A percentile compares a stretch with the other conserved stretches of the same genome.
These are phyloP conservation scores for Protomyces arabidopsidicola DNA, from an alignment of 1,139 yeast species.

Conservation along the genomic window DNA sequence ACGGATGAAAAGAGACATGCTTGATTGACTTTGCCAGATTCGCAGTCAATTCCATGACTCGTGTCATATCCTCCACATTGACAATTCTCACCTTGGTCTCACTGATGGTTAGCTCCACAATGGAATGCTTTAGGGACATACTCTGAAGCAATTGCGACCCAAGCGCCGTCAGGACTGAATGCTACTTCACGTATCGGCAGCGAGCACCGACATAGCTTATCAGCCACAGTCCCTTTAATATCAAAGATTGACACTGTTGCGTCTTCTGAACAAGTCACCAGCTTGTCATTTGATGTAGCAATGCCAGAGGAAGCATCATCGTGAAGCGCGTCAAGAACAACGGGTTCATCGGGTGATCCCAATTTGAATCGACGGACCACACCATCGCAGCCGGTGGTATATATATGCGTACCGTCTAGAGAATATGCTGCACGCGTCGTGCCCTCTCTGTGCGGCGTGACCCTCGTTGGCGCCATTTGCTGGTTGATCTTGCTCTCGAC, in stretches of 20 bases:
- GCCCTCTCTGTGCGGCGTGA: constrained; percentile 39
- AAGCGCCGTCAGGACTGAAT: constrained; percentile 66
- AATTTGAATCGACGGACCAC: constrained; percentile 40
- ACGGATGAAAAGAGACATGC: constrained; percentile 57
- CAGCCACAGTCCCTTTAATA: constrained; percentile 34
- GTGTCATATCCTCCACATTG: constrained; percentile 46
- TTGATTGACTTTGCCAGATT: constrained; percentile 41
- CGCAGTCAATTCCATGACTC: constrained; percentile 40
- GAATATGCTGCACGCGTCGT: constrained; percentile 40
- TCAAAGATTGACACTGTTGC: constrained; percentile 41
- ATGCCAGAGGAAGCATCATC: constrained; percentile 36
- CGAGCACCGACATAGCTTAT: constrained; percentile 42
- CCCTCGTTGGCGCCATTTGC: neutral
- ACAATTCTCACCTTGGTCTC: constrained; percentile 59
- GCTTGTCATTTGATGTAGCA: constrained; percentile 33
- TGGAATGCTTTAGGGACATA: constrained; percentile 15
- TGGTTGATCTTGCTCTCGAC: too few species aligned
- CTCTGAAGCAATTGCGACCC: constrained; percentile 72
- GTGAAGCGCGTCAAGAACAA: constrained; percentile 37
- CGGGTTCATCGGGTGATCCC: constrained; percentile 38
- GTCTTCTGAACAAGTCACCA: constrained; percentile 42
- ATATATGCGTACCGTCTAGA: constrained; percentile 38
- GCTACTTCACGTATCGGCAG: constrained; percentile 63
- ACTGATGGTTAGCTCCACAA: constrained; percentile 28
- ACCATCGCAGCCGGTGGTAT: constrained; percentile 42